Evolutionary conservation across 495 filamentous ascomycete species (phyloP), one percentile per base, ranked within the genome.

Genomic region (Aspergillus homomorphus): DNA sequence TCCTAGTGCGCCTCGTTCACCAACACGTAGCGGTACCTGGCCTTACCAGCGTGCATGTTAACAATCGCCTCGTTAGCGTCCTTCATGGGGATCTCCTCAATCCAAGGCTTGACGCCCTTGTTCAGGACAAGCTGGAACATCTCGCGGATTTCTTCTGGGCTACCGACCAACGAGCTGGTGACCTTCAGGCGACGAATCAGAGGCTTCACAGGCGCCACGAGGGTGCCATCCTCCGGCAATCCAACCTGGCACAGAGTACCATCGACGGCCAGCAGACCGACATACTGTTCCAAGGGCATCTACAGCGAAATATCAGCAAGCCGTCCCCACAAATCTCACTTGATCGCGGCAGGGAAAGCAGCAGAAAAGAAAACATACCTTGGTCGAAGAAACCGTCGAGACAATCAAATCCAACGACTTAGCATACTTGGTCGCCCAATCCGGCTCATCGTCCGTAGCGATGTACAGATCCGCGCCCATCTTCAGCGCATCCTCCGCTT

Each of bases 181-280:
- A 96, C 70, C 70, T 84, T 91, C 38, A 83, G 63, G 0, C 85
- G 84, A 66, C 86, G 90, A 48, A 64, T 72, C 48, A 95, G 83
- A 5, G 89, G 69, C 0, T 79, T 62, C 51, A 91, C 86, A n/a
- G 73, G 72, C 1, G 83, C 84, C 53, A 68, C 77, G 62, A 96
- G 78, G 0, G 73, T 72, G 6, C 90, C 85, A 53, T 88, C 87
- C 62, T 89, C 83, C 1, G 85, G 83, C 12, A 82, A 78, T 45
- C 92, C 92, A 41, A 96, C 89, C 72, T 95, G 90, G 48, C 95
- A 84, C 59, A 94, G 86, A n/a, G 76, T 78, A 16, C 92, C 91
- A 45, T 84, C 79, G 18, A 82, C 79, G 45, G 82, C 78, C 41
- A 96, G 76, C 5, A 96, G 81, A 23, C 71, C 60, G 18, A 96